Evolutionary conservation across 768 basidiomycete species (phyloP), one percentile per base, ranked within the genome.

Genomic region (Tephrocybe sp.): DNA sequence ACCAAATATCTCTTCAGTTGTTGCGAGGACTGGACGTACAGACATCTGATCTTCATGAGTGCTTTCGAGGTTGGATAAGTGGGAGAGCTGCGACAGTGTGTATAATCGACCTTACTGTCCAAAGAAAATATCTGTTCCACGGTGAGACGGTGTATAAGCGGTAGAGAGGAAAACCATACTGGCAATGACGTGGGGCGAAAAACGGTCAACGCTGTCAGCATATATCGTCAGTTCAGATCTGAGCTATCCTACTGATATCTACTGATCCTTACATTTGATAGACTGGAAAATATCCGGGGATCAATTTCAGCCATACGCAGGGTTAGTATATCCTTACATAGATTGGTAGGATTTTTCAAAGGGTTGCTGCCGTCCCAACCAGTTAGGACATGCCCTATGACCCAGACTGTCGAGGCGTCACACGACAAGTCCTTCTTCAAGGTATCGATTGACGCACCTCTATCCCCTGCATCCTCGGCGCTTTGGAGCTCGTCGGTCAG

Each of bases 281-380:
- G 53, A 73, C 67, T 67, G 56, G 2, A 48, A 45, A 48, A 36
- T 36, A 14, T 2, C 51, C 48, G 34, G 20, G 34, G 38, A 15
- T 15, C 18, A 3, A 25, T 3, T 14, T 24, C 15, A 1, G 18
- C 25, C 24, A 15, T 21, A 17, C 38, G 8, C n/a, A 39, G 20
- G 4, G 12, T 9, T 18, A 6, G 8, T 21, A 18, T 4, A 36
- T 9, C 70, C 85, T 48, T 55, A 87, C 86, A 89, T 10, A 87
- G 71, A 66, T 90, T 75, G 3, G 85, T 88, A 3, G 88, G 87
- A 58, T 84, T 82, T 48, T 62, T 59, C 18, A 89, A 58, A 0
- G 83, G 72, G 58, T 90, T 85, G 2, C 76, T 73, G 17, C 88
- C 89, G 61, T 90, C 89, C 86, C 88, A 85, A 4, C 84, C 84